These are phyloP conservation scores for Fusarium annulatum DNA, from an alignment of 2,329 filamentous ascomycete genomes.

Conservation along the genomic window DNA sequence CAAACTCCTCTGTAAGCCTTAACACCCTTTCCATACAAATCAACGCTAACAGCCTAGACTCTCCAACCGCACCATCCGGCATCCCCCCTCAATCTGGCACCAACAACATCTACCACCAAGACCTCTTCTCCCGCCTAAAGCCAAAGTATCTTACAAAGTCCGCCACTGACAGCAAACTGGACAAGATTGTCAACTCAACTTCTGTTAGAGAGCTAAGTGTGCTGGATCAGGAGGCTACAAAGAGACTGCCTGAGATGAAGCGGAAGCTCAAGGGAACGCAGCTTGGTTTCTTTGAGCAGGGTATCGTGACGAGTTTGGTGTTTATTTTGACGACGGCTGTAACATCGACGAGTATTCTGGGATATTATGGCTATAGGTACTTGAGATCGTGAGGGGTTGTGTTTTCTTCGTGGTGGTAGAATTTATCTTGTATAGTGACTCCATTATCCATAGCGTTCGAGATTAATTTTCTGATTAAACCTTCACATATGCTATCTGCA, in stretches of 20 bases:
- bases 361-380: conserved; percentile 22
- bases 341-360: conserved; percentile 13
- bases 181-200: background rate
- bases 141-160: conserved; percentile 22
- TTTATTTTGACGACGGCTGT: conserved; percentile 19
- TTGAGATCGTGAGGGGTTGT: background rate
- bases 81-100: background rate
- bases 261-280: conserved; percentile 9
- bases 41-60: background rate
- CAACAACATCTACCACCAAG: conserved; percentile 2
- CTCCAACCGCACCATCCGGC: conserved; percentile 1
- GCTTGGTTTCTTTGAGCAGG: conserved; percentile 32
- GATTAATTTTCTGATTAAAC: background rate
- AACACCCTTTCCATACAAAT: accelerated
- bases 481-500: background rate
- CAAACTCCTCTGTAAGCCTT: conserved; percentile 7
- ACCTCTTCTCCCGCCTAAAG: conserved; percentile 12
- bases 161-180: background rate
- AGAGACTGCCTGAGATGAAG: conserved; percentile 13
- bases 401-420: background rate
- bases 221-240: conserved; percentile 9
- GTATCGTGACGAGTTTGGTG: conserved; percentile 26
- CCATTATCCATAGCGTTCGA: background rate
- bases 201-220: background rate
- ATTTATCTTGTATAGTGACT: background rate